Conservation (phyloP, 257 asterid species). For the Petunia secreta region DNA sequence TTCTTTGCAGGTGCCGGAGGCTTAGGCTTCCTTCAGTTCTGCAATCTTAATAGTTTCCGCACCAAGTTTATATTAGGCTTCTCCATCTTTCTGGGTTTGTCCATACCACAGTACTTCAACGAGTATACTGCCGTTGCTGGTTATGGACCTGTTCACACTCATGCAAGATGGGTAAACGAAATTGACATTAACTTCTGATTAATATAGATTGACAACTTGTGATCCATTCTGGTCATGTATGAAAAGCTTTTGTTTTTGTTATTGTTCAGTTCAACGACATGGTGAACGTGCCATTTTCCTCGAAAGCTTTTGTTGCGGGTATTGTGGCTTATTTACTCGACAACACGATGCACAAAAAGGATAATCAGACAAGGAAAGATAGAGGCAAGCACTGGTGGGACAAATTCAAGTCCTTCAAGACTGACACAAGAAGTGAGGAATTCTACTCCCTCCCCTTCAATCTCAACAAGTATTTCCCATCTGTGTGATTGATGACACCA, state of each 20-base stretch:
- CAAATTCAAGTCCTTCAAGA: constrained; percentile 76
- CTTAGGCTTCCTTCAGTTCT: constrained; percentile 83
- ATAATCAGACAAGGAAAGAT: constrained; percentile 62
- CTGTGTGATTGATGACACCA: constrained; percentile 53
- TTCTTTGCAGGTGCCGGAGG: constrained; percentile 70
- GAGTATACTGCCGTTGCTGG: constrained; percentile 82
- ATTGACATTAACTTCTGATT: background rate
- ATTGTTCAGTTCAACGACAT: constrained; percentile 77
- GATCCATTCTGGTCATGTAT: background rate
- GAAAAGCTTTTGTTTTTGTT: background rate
- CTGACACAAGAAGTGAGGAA: constrained; percentile 84
- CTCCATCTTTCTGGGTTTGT: constrained; percentile 80
- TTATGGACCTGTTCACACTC: constrained; percentile 80
- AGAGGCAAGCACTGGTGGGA: constrained; percentile 99
- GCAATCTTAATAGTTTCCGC: constrained; percentile 95
- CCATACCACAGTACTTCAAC: constrained; percentile 94
- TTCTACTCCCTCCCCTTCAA: constrained; percentile 92
- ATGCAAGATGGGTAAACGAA: constrained; percentile 81
- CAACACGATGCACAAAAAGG: constrained; percentile 81
- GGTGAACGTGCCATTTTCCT: constrained; percentile 77
- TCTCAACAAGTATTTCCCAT: constrained; percentile 92
- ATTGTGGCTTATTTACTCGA: constrained; percentile 78
- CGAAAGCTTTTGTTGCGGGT: constrained; percentile 93
- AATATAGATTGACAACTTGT: background rate
- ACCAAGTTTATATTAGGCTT: constrained; percentile 83